Evolutionary conservation across 2,329 filamentous ascomycete species (phyloP), one percentile per base, ranked within the genome.

Genomic region (Pezicula carpinea): DNA sequence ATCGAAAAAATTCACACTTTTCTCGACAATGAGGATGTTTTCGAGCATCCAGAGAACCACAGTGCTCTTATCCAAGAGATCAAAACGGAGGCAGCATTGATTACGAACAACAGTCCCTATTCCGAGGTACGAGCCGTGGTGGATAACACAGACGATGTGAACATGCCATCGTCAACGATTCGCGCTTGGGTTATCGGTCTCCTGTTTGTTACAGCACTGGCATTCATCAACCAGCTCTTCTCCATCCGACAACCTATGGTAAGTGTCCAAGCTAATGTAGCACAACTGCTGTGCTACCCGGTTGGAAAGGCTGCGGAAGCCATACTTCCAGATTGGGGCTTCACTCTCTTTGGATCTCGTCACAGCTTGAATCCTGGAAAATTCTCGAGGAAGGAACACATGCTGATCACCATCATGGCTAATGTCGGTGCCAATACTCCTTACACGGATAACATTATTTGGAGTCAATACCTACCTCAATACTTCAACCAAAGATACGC

Each of bases 371-470:
- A 85, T 44, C 81, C 82, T 0, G 80, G 81, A 5, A 46, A 45
- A 0, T 85, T 85, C 64, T 85, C 82, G 56, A 72, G 81, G 59
- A 86, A 85, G 63, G 82, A 85, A 59, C 82, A 85, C 59, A 67
- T 79, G 43, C 75, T 85, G 50, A 83, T 85, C 45, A 77, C 80
- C 15, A 78, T 83, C 55, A 83, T 84, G 80, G 50, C 48, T 52
- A 74, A 73, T 50, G 68, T 71, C 11, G 72, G 73, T 11, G 70
- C 66, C 55, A 66, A 66, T 19, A 58, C 67, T 13, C 74, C 74
- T 0, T 77, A 77, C 54, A 75, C 74, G 1, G 64, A 71, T 57
- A 70, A 72, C 50, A 72, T 77, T 40, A 67, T 75, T 39, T 76
- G 72, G 71, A 70, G 69, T 2, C 75, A 77, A 59, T 69, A 68